A percentile compares a stretch with the other conserved stretches of the same genome.
These are phyloP conservation scores for Erysimum pusillum DNA, from an alignment of 441 rosid genomes.

Conservation along the genomic window DNA sequence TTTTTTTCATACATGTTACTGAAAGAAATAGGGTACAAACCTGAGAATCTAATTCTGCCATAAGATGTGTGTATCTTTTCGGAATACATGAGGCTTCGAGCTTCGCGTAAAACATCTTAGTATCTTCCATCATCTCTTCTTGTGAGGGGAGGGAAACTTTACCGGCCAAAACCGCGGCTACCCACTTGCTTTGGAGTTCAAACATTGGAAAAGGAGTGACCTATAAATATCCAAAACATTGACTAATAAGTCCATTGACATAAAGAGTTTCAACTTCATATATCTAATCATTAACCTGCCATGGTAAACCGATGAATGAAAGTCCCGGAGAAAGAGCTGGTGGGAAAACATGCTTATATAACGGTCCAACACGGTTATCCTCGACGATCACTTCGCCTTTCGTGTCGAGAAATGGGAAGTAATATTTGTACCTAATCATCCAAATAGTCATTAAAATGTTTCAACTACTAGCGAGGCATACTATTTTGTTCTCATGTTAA, in stretches of 20 bases:
- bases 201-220: neutral
- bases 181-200: neutral
- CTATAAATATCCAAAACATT: neutral
- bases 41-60: neutral
- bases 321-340: neutral
- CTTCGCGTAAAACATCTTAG: neutral
- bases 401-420: neutral
- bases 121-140: neutral
- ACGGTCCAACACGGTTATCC: neutral
- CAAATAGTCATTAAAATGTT: neutral
- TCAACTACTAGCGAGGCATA: neutral
- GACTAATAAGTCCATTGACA: neutral
- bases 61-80: constrained; percentile 1
- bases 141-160: neutral
- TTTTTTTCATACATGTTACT: neutral
- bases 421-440: neutral
- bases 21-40: neutral
- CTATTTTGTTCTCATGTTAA: neutral
- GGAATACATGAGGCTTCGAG: neutral
- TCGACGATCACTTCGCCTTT: neutral
- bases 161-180: neutral
- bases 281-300: neutral
- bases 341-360: neutral
- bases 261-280: neutral
- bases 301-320: constrained; percentile 1